Base-by-base conservation (phyloP, 306 rosid species). In the Prunus dulcis region DNA sequence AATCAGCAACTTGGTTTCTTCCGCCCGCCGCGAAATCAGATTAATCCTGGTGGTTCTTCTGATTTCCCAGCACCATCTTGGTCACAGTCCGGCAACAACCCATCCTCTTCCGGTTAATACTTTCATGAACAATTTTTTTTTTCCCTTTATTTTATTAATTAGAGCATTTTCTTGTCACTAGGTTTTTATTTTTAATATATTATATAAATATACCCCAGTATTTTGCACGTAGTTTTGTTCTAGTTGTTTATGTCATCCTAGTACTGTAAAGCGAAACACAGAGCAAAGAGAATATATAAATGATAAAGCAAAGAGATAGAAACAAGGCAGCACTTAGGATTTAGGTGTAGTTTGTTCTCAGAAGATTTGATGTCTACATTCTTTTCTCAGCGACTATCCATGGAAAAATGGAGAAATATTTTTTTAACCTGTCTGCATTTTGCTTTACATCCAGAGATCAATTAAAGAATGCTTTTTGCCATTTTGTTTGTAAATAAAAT, bases 31-130 rank as follows among this genome's bases (percentile, higher is more conserved):
- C 76, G 63, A 14, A 75, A 64, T 64, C 87, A 61, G 45, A 72
- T 0, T 38, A 38, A 78, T 23, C 83, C 6, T 2, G 71, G 79
- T 8, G 79, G 83, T 25, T 67, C 76, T 1, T 81, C 85, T 1
- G 61, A 41, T 22, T 87, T 78, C 52, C 83, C 87, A 7, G 58
- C 86, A 1, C 78, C 89, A 5, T 81, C 93, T 2, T 87, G 97
- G 97, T 75, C 97, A 53, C 87, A 87, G 68, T 76, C 91, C 22
- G 61, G 88, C 47, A 80, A 85, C 73, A 60, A 84, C 81, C 86
- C 91, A 64, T 69, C 93, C 2, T 76, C 96, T 2, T 78, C 93
- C 23, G 75, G 93, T 76, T 89, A 79, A 91, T 27, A 56, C 34
- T 45, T 67, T 23, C 75, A 28, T 2, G 7, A 71, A 3, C 64